These are phyloP conservation scores for Cystobasidiaceae sp. DNA, from an alignment of 1,284 basidiomycete genomes.

Conservation along the genomic window DNA sequence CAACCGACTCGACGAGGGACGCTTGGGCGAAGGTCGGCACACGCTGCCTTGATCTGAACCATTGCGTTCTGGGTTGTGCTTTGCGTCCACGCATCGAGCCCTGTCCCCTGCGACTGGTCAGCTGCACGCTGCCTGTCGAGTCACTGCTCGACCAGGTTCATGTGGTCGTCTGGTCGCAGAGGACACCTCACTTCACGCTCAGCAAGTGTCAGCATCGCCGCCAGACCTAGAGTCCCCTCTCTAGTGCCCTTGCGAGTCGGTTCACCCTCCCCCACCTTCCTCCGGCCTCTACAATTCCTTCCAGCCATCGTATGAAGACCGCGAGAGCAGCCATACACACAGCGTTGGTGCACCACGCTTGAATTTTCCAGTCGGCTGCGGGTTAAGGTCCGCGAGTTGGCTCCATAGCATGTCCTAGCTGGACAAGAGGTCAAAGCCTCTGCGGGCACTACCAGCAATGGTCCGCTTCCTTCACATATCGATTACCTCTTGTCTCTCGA, in stretches of 20 bases:
- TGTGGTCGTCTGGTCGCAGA: too few species aligned
- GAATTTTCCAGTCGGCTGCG: slow-evolving; percentile 19
- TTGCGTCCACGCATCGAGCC: too few species aligned
- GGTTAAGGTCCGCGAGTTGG: slow-evolving; percentile 28
- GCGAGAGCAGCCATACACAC: slow-evolving; percentile 31
- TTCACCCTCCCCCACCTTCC: background rate
- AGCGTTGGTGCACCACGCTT: slow-evolving; percentile 27
- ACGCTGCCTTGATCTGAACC: background rate
- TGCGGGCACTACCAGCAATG: slow-evolving; percentile 30
- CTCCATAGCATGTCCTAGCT: slow-evolving; percentile 28
- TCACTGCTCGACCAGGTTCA: too few species aligned
- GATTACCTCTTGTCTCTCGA: background rate
- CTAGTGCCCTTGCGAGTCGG: background rate
- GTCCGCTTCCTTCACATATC: slow-evolving; percentile 2
- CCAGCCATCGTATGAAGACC: slow-evolving; percentile 27
- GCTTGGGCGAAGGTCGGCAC: background rate
- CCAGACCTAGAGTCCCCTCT: too few species aligned
- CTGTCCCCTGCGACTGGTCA: too few species aligned
- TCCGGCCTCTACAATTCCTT: background rate
- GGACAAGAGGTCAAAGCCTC: slow-evolving; percentile 30
- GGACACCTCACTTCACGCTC: too few species aligned
- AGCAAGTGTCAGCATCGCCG: too few species aligned
- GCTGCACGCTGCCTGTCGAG: too few species aligned
- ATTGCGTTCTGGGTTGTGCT: too few species aligned
- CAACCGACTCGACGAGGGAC: slow-evolving; percentile 6